Percentiles rank a stretch among this genome's conserved stretches.
These are phyloP conservation scores for Cutaneotrichosporon mucoides DNA, from an alignment of 1,284 basidiomycete genomes.

Conservation along the genomic window DNA sequence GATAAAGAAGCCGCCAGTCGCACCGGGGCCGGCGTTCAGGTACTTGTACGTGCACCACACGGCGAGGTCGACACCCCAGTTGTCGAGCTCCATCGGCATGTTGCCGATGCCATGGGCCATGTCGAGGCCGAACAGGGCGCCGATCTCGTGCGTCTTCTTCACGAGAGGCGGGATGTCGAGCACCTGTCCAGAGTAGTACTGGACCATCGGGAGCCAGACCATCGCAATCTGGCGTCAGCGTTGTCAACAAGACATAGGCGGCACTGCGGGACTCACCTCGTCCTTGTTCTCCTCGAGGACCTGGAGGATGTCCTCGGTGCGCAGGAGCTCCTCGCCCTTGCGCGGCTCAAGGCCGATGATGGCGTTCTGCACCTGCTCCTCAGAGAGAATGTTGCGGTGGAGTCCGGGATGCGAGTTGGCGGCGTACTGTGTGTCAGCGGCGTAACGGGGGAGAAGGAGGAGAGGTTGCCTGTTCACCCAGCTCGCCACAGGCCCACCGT, in stretches of 20 bases:
- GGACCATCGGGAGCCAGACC: slow-evolving; percentile 83
- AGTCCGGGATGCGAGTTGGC: slow-evolving; percentile 79
- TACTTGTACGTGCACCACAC: slow-evolving; percentile 99
- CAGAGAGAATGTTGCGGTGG: slow-evolving; percentile 65
- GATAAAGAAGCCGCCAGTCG: slow-evolving; percentile 69
- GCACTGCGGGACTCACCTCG: slow-evolving; percentile 25
- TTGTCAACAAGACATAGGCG: too few relatives aligned
- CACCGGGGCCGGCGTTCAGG: slow-evolving; percentile 91
- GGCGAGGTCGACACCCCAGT: slow-evolving; percentile 94
- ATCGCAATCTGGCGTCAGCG: slow-evolving; percentile 62
- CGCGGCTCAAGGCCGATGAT: slow-evolving; percentile 77
- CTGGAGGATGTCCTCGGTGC: slow-evolving; percentile 82
- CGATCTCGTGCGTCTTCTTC: slow-evolving; percentile 68
- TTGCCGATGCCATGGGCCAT: slow-evolving; percentile 95
- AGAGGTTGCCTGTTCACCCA: too few relatives aligned
- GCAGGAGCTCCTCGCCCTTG: slow-evolving; percentile 76
- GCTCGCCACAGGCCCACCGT: too few relatives aligned
- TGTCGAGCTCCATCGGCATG: slow-evolving; percentile 79
- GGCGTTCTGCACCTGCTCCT: slow-evolving; percentile 56
- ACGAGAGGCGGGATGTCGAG: slow-evolving; percentile 85
- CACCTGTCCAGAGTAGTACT: slow-evolving; percentile 97
- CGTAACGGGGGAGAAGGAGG: too few relatives aligned
- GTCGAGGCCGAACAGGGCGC: slow-evolving; percentile 91
- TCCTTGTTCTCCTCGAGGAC: slow-evolving; percentile 68
- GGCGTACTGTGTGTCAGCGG: slow-evolving; percentile 65